These are phyloP conservation scores for Lasiosphaeriaceae sp. DNA, from an alignment of 495 filamentous ascomycete species.

Conservation along the genomic window DNA sequence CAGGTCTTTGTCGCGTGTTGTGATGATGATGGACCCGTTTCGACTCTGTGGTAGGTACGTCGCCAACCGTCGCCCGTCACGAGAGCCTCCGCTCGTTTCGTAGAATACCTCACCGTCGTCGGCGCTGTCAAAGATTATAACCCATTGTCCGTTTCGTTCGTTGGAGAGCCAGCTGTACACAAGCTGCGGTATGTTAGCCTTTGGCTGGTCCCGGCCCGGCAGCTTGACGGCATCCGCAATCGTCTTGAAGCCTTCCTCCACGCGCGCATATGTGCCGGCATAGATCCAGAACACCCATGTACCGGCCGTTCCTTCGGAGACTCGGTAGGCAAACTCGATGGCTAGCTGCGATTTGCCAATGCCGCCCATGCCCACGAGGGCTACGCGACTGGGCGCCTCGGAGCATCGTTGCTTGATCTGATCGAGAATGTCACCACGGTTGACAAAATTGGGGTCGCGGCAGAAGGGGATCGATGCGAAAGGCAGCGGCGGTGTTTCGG, in stretches of 20 bases:
- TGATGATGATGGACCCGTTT: no score
- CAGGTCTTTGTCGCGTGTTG: no score
- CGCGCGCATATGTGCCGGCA: no score
- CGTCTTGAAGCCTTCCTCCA: conserved; percentile 32
- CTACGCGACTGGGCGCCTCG: conserved; percentile 11
- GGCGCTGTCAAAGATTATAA: conserved; percentile 45
- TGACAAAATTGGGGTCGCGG: conserved; percentile 25
- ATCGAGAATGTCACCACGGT: no score
- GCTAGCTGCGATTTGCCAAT: conserved; percentile 24
- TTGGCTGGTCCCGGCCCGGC: conserved; percentile 31
- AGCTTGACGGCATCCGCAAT: conserved; percentile 38
- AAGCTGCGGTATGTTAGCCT: conserved; percentile 30
- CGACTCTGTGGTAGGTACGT: no score
- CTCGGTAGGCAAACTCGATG: conserved; percentile 33
- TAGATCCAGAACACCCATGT: no score
- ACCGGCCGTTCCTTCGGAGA: background rate
- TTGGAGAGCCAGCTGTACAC: conserved; percentile 39
- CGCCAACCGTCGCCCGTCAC: no score
- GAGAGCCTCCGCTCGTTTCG: no score
- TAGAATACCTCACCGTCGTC: conserved; percentile 35
- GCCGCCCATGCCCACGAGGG: conserved; percentile 21
- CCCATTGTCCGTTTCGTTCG: conserved; percentile 32
- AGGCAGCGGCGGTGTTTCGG: conserved; percentile 21
- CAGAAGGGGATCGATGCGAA: conserved; percentile 29
- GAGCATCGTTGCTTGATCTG: conserved; percentile 26